Evolutionary conservation across 768 basidiomycete species (phyloP).

Genomic region (Rhodotorula taiwanensis): DNA sequence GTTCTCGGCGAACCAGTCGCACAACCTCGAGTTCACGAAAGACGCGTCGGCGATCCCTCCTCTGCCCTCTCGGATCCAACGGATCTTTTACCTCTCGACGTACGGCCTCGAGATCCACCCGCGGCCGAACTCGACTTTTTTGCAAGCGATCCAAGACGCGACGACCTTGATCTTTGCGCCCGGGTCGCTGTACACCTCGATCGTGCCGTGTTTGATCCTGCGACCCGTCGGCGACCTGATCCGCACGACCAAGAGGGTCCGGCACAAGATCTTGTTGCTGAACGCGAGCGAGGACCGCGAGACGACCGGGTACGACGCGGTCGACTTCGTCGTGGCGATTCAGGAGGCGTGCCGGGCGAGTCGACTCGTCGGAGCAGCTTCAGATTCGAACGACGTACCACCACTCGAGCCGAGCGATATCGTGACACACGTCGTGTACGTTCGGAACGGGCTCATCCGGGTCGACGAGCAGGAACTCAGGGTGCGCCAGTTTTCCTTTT

Average conservation of each 20-base stretch:
- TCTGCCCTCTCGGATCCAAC: constrained; percentile 18
- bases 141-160: constrained; percentile 16
- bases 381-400: no score
- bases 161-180: constrained; percentile 26
- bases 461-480: constrained; percentile 9
- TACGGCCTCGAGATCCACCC: constrained; percentile 37
- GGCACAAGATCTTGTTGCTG: constrained; percentile 33
- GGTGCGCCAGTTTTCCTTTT: constrained; percentile 9
- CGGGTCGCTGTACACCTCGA: constrained; percentile 37
- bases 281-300: constrained; percentile 36
- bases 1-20: neutral
- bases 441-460: constrained; percentile 9
- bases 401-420: constrained; percentile 7
- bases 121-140: constrained; percentile 28
- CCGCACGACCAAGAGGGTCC: neutral
- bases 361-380: neutral
- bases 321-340: constrained; percentile 34
- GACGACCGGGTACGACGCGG: constrained; percentile 24
- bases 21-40: constrained; percentile 36
- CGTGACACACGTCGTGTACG: constrained; percentile 17
- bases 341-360: constrained; percentile 9
- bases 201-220: constrained; percentile 37
- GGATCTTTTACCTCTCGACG: constrained; percentile 37
- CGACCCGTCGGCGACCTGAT: constrained; percentile 34
- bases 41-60: constrained; percentile 6